These are phyloP conservation scores for Candida ortonii DNA, from an alignment of 805 yeast species.

Conservation along the genomic window DNA sequence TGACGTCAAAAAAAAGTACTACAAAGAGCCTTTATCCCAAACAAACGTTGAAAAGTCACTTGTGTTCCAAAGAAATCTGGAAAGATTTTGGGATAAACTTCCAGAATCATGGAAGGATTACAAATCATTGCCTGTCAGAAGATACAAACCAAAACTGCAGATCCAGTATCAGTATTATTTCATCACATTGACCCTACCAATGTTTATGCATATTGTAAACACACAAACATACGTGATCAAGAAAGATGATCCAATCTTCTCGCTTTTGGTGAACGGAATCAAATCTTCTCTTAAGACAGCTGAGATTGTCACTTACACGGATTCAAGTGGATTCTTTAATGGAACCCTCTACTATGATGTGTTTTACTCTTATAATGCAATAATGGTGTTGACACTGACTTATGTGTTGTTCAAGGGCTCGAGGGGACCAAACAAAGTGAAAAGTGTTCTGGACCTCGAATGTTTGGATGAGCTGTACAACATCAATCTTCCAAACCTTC, in stretches of 20 bases:
- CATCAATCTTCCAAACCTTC: conserved; percentile 28
- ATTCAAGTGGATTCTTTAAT: conserved; percentile 37
- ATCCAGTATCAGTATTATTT: conserved; percentile 41
- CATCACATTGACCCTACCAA: conserved; percentile 42
- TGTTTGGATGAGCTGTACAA: conserved; percentile 26
- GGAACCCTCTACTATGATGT: conserved; percentile 47
- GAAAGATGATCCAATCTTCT: conserved; percentile 42
- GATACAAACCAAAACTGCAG: conserved; percentile 42
- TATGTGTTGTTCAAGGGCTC: conserved; percentile 35
- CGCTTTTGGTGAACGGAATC: conserved; percentile 39
- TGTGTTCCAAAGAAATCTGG: conserved; percentile 34
- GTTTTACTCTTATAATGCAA: conserved; percentile 42
- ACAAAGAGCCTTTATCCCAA: conserved; percentile 39
- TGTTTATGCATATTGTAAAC: conserved; percentile 38
- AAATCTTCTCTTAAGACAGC: conserved; percentile 40
- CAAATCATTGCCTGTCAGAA: conserved; percentile 30
- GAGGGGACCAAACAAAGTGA: conserved; percentile 16
- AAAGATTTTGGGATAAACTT: conserved; percentile 35
- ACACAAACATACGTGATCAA: conserved; percentile 34
- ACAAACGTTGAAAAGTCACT: conserved; percentile 41
- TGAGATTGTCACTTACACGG: conserved; percentile 35
- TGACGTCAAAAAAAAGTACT: conserved; percentile 36
- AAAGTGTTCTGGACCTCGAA: conserved; percentile 28
- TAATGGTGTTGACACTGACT: conserved; percentile 40
- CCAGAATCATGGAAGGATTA: conserved; percentile 34